A percentile compares a stretch with the other conserved stretches of the same genome.
Evolutionary conservation across 164 flowering plant genomes (phyloP).

Genomic region (Liquidambar formosana): DNA sequence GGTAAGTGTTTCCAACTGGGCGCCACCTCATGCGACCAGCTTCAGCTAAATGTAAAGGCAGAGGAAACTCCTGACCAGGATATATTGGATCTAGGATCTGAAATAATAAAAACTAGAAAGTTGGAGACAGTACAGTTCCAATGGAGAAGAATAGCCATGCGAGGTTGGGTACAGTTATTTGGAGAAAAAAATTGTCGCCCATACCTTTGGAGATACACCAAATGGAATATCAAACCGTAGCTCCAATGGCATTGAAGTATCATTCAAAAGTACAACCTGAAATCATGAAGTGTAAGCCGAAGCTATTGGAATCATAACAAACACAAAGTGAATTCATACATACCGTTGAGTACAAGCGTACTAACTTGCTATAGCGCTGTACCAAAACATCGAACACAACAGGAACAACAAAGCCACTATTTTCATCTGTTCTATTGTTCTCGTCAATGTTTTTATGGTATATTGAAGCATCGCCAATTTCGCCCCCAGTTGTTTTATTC

Average conservation of each 20-base stretch:
- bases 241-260: constrained; percentile 78
- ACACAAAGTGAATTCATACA: constrained; percentile 16
- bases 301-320: neutral
- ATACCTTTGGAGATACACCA: constrained; percentile 91
- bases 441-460: constrained; percentile 29
- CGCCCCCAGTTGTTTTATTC: constrained; percentile 21
- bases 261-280: constrained; percentile 80
- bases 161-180: neutral
- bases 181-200: neutral
- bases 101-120: constrained; percentile 10
- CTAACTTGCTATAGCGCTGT: constrained; percentile 74
- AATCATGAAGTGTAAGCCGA: constrained; percentile 6
- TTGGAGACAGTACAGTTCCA: neutral
- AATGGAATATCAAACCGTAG: constrained; percentile 96
- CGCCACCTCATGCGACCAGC: constrained; percentile 92
- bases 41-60: constrained; percentile 93
- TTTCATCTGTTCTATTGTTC: constrained; percentile 17
- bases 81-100: constrained; percentile 84
- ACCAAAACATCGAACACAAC: constrained; percentile 92
- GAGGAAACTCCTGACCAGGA: constrained; percentile 87
- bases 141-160: neutral
- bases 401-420: constrained; percentile 66
- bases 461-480: constrained; percentile 20
- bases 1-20: constrained; percentile 71
- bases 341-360: constrained; percentile 89